Percentiles rank a stretch among this genome's conserved stretches.
Conservation (phyloP, 768 basidiomycete species). For the Trametes cubensis region DNA sequence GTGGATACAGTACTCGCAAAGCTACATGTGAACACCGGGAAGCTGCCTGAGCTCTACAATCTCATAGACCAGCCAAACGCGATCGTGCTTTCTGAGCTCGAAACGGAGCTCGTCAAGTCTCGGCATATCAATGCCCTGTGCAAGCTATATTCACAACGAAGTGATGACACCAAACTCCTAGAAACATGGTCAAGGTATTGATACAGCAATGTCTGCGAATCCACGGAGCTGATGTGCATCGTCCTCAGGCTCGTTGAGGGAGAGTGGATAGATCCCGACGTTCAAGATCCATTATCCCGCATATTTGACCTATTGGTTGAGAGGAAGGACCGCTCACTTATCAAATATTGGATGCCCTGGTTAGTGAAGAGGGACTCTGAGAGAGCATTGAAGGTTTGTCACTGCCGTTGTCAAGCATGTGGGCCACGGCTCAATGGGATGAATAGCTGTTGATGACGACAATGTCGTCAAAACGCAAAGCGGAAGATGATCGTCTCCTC, state of each 20-base stretch:
- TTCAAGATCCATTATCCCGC: conserved; percentile 62
- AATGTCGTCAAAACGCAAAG: conserved; percentile 56
- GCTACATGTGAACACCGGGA: conserved; percentile 64
- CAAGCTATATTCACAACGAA: conserved; percentile 58
- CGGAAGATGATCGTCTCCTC: conserved; percentile 62
- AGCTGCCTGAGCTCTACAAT: conserved; percentile 60
- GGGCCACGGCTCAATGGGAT: not conserved
- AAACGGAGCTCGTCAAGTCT: conserved; percentile 51
- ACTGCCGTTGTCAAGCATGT: not conserved
- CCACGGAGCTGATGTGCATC: not conserved
- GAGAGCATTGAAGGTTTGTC: conserved; percentile 66
- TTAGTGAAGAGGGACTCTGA: conserved; percentile 68
- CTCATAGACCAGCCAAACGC: conserved; percentile 57
- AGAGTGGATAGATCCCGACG: conserved; percentile 61
- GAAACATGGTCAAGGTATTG: conserved; percentile 70
- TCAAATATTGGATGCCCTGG: conserved; percentile 83
- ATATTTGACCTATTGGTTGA: conserved; percentile 60
- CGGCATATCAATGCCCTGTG: conserved; percentile 65
- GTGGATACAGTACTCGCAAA: conserved; percentile 85
- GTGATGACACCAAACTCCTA: conserved; percentile 63
- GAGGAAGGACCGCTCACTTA: conserved; percentile 60
- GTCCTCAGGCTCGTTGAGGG: conserved; percentile 63
- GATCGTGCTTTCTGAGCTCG: conserved; percentile 63
- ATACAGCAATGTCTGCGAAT: not conserved
- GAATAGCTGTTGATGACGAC: conserved; percentile 62